Evolutionary conservation across 495 filamentous ascomycete species (phyloP), one percentile per base, ranked within the genome.

Genomic region (Clohesyomyces aquaticus): DNA sequence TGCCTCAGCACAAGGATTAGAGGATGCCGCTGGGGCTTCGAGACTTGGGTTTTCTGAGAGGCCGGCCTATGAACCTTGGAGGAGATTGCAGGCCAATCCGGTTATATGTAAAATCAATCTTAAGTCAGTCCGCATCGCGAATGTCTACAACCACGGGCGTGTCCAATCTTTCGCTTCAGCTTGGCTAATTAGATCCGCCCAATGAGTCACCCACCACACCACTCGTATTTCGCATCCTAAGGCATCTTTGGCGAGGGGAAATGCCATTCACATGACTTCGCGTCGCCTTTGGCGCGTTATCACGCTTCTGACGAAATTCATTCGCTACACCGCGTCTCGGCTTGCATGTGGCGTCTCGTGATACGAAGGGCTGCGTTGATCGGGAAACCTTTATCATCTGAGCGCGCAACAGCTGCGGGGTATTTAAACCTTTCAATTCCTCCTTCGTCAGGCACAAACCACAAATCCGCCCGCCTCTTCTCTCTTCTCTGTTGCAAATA

Each of bases 211-310:
- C 50, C 4, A 22, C 18, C 25, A 14, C 16, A 29, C 18, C 28
- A 18, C 26, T 53, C 50, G 50, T 53, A 53, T 29, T 47, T 28
- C 50, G 50, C 18, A 32, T 53, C 29, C 21, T 28, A 27, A 53
- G 50, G 50, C 50, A 28, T 11, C 14, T 1, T 21, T 26, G 47
- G 47, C 47, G 19, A 50, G 25, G n/a, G 25, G 9, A 42, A 19
- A 22, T 46, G 61, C 63, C 55, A 61, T 35, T 61, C 63, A 66
- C 55, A 46, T 66, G 63, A 66, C 51, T 49, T 55, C 63, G 63
- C 55, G 63, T 56, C 42, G 52, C 14, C 2, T 9, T 38, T 3
- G 32, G 28, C 56, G 50, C 47, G 28, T 29, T 46, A 32, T 28
- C 56, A 29, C 55, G 43, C 22, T 35, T 11, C 16, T 2, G n/a